Percentiles rank a stretch among this genome's conserved stretches.
Evolutionary conservation across 805 yeast species (phyloP).

Genomic region (Metschnikowia bowlesiae): DNA sequence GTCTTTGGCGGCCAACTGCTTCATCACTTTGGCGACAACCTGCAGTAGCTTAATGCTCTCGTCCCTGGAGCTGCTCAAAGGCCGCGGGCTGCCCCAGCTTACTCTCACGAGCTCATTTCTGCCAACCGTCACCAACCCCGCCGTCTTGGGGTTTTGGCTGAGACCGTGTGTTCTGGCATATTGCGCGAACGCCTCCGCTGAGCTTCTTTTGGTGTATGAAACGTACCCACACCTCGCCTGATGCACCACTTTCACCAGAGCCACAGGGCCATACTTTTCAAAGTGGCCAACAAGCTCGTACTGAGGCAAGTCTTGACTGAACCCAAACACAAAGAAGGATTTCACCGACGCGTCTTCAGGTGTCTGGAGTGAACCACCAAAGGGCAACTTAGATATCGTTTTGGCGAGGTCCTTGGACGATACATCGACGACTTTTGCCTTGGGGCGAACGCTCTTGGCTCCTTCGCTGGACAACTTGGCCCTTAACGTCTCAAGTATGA

Average conservation of each 20-base stretch:
- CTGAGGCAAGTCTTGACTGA: slow-evolving; percentile 63
- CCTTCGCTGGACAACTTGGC: slow-evolving; percentile 20
- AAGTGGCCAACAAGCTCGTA: slow-evolving; percentile 52
- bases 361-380: slow-evolving; percentile 49
- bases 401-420: slow-evolving; percentile 27
- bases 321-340: slow-evolving; percentile 72
- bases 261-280: slow-evolving; percentile 42
- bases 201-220: slow-evolving; percentile 43
- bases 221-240: slow-evolving; percentile 62
- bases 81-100: slow-evolving; percentile 49
- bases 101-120: slow-evolving; percentile 45
- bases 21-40: slow-evolving; percentile 51
- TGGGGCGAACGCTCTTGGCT: slow-evolving; percentile 5
- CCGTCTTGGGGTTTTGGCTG: slow-evolving; percentile 23
- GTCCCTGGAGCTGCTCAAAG: slow-evolving; percentile 37
- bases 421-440: slow-evolving; percentile 40
- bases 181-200: slow-evolving; percentile 46
- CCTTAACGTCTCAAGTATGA: slow-evolving; percentile 49
- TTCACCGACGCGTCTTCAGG: slow-evolving; percentile 38
- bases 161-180: slow-evolving; percentile 22
- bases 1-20: slow-evolving; percentile 46
- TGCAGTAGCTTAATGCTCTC: slow-evolving; percentile 47
- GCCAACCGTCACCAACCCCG: slow-evolving; percentile 32
- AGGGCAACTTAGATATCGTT: slow-evolving; percentile 59
- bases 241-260: slow-evolving; percentile 49